Evolutionary conservation across 805 yeast species (phyloP).

Genomic region (Pichia manshurica): DNA sequence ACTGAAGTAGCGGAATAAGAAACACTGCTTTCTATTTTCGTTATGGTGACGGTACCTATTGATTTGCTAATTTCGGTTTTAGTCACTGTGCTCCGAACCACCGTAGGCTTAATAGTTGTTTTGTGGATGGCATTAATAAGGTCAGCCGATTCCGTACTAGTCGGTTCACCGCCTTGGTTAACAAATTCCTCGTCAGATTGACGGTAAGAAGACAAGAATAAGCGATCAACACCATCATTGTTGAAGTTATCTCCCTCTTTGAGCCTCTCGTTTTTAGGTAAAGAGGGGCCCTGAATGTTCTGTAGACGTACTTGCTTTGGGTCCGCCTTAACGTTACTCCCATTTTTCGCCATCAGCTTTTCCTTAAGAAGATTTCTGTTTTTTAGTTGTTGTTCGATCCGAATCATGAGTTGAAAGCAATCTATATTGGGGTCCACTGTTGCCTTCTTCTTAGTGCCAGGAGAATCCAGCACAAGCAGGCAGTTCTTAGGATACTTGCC

Average conservation of each 20-base stretch:
- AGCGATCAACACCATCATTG: too few species aligned
- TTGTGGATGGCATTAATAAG: too few species aligned
- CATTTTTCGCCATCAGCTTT: not conserved
- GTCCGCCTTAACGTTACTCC: too few species aligned
- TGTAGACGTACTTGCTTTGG: too few species aligned
- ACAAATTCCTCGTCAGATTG: too few species aligned
- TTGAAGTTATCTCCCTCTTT: too few species aligned
- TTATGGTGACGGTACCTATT: not conserved
- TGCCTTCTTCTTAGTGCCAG: not conserved
- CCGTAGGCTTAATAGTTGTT: not conserved
- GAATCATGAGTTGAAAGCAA: conserved; percentile 1
- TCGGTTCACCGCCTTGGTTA: too few species aligned
- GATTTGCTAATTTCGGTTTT: not conserved
- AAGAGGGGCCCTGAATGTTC: too few species aligned
- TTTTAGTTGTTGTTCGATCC: conserved; percentile 1
- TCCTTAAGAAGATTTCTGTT: not conserved
- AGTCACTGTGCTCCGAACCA: not conserved
- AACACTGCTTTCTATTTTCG: not conserved
- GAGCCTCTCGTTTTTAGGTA: too few species aligned
- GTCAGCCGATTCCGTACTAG: too few species aligned
- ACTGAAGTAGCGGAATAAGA: not conserved
- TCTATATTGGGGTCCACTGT: not conserved
- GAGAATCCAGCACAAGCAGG: not conserved
- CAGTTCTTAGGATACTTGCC: conserved; percentile 2
- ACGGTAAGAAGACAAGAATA: too few species aligned